Base-by-base conservation (phyloP, 2,329 filamentous ascomycete genomes). In the Onygenales sp. region DNA sequence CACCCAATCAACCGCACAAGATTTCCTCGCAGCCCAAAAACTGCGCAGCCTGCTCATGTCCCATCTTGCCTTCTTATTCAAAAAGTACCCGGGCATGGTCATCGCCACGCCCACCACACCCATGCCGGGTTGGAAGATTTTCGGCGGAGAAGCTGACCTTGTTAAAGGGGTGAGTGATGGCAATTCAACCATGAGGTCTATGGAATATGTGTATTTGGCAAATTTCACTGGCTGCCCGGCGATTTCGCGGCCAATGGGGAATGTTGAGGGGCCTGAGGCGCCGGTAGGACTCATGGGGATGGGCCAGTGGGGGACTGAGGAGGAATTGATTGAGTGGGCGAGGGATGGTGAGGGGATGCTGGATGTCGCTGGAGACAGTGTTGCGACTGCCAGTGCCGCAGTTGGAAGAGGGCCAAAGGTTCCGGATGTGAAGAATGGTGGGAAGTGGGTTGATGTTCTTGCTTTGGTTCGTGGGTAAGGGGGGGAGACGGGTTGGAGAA, bases 121-220 rank as follows among this genome's bases (percentile, higher is more conserved):
- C 0, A 79, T 86, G 55, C 76, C 82, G 0, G 90, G 90, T 9
- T 94, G 87, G 86, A 80, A 80, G 43, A 82, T 84, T 9, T 69
- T 75, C 1, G 77, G 73, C 7, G 84, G 87, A 42, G 73, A 83
- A 13, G 73, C 73, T n/a, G 83, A 90, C 62, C 65, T 83, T 4
- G 60, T 64, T 7, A 71, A 75, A 46, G 91, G 91, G 2, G 74
- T 89, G 59, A 84, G 78, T 39, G 86, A 96, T 66, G 84, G 78
- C 0, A 89, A 93, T 65, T 75, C 72, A 56, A 84, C 82, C 13
- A 73, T 95, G n/a, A 75, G 80, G 31, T 87, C 81, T 64, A 95
- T 95, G 89, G 82, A 85, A 68, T 95, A 89, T 69, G 83, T 87
- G 13, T 95, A 87, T 80, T 70, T 95, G 38, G 86, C 90, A 6